Evolutionary conservation across 1,139 yeast genomes (phyloP), one percentile per base, ranked within the genome.

Genomic region (Yarrowia galli): DNA sequence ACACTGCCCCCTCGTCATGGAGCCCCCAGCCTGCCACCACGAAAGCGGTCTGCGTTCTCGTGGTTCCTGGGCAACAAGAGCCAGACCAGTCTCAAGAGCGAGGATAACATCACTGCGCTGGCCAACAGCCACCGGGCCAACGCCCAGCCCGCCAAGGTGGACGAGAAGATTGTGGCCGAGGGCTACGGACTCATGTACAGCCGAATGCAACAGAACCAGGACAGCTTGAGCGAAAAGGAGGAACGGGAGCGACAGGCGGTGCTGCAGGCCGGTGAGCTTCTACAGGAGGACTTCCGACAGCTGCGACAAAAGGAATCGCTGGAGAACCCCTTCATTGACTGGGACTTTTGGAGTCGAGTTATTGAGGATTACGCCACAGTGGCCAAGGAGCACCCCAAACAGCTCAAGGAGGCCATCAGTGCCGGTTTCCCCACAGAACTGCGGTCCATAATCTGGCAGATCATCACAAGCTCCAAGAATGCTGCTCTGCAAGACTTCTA

Each of bases 361-460:
- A 92, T 92, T 10, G 86, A 88, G 71, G 89, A 90, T 75, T 92
- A 91, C 75, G 82, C 87, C 38, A 75, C 79, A 1, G 88, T 89
- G n/a, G 92, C 92, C 2, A 81, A 83, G 65, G 79, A 83, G 43
- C 86, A 87, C 42, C 88, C 93, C 1, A 83, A 83, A 16, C 83
- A 83, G 71, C 81, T 92, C 70, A 85, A 88, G 63, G 76, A 79
- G 51, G 86, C 89, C 53, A 85, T 95, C 42, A 84, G 88, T 40
- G 80, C 81, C 15, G 98, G 98, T 61, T 87, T 95, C 64, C 98
- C 99, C 15, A 81, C 84, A 68, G 96, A 90, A 71, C 83, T 95
- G 65, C 82, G 98, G 71, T 97, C 97, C 0, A 87, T 92, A 70
- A 84, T 93, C 28, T 95, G 99, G 99, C 98, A 93, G 78, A 80